Evolutionary conservation across 1,284 basidiomycete species (phyloP).

Genomic region (Rhodotorula glutinis): DNA sequence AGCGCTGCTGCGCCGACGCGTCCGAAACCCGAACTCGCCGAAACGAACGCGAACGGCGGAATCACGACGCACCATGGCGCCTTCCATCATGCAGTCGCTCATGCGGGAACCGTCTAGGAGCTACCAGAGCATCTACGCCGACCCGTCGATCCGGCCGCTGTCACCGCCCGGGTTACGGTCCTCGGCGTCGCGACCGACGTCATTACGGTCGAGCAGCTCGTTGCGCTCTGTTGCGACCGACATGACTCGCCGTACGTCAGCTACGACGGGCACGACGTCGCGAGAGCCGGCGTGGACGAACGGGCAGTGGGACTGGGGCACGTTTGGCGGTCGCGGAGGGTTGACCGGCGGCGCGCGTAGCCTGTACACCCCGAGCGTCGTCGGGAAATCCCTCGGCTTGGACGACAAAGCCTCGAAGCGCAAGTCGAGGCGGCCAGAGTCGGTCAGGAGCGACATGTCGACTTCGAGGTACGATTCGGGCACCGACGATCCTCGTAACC

Average conservation of each 20-base stretch:
- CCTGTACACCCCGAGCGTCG: slow-evolving; percentile 20
- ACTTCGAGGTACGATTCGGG: slow-evolving; percentile 1
- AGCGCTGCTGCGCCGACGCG: too few relatives aligned
- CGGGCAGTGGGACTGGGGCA: slow-evolving; percentile 36
- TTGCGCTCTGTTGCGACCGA: slow-evolving; percentile 3
- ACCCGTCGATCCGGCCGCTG: slow-evolving; percentile 8
- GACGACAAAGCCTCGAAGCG: background rate
- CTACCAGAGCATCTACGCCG: slow-evolving; percentile 24
- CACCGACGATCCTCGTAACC: background rate
- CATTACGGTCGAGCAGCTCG: slow-evolving; percentile 17
- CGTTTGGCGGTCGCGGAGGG: slow-evolving; percentile 25
- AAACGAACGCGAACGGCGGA: background rate
- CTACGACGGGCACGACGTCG: background rate
- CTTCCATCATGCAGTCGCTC: slow-evolving; percentile 26
- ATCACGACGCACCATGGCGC: slow-evolving; percentile 1
- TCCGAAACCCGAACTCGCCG: background rate
- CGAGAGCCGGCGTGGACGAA: slow-evolving; percentile 14
- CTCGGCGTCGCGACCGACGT: slow-evolving; percentile 5
- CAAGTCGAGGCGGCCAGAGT: slow-evolving; percentile 4
- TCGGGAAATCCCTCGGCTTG: slow-evolving; percentile 19
- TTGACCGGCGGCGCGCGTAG: slow-evolving; percentile 27
- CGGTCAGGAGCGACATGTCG: slow-evolving; percentile 10
- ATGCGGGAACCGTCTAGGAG: slow-evolving; percentile 25
- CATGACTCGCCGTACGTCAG: background rate
- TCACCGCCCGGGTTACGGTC: slow-evolving; percentile 4